phyloP scores from a whole-genome alignment of 106 monocot species.

The Dendrobium catenatum region DNA sequence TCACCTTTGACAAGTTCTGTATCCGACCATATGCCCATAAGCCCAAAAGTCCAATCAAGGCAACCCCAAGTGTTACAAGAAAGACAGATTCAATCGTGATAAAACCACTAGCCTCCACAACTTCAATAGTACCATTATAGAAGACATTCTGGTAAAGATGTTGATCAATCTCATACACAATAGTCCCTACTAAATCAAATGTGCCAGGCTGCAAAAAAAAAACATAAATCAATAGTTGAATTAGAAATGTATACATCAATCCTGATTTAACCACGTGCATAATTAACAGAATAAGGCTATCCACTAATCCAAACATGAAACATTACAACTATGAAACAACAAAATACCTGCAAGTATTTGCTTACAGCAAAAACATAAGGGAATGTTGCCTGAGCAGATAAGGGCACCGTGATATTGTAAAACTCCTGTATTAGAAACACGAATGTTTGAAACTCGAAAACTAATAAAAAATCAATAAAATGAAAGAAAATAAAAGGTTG shows the following conservation, averaged over 20 bases:
- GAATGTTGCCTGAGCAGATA: constrained; percentile 77
- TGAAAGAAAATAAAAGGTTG: background rate
- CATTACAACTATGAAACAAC: background rate
- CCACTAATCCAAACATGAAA: background rate
- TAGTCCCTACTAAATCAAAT: constrained; percentile 89
- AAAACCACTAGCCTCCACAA: constrained; percentile 88
- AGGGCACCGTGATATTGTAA: constrained; percentile 71
- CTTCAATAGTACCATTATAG: constrained; percentile 93
- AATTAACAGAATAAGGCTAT: background rate
- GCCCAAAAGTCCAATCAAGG: constrained; percentile 58
- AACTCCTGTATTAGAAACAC: constrained; percentile 45
- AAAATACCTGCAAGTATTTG: constrained; percentile 82
- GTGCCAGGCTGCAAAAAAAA: constrained; percentile 60
- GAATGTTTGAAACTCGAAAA: background rate
- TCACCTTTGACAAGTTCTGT: constrained; percentile 89
- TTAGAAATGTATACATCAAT: constrained; percentile 7
- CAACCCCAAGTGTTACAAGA: constrained; percentile 76
- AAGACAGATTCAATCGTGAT: constrained; percentile 88
- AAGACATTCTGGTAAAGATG: constrained; percentile 78
- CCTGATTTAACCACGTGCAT: background rate
- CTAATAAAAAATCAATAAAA: background rate
- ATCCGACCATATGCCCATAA: constrained; percentile 85
- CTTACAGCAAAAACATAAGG: constrained; percentile 86
- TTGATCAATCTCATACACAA: constrained; percentile 92
- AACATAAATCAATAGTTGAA: background rate